Evolutionary conservation across 208 protist species (phyloP).

Genomic region (Trichomonas vaginalis): DNA sequence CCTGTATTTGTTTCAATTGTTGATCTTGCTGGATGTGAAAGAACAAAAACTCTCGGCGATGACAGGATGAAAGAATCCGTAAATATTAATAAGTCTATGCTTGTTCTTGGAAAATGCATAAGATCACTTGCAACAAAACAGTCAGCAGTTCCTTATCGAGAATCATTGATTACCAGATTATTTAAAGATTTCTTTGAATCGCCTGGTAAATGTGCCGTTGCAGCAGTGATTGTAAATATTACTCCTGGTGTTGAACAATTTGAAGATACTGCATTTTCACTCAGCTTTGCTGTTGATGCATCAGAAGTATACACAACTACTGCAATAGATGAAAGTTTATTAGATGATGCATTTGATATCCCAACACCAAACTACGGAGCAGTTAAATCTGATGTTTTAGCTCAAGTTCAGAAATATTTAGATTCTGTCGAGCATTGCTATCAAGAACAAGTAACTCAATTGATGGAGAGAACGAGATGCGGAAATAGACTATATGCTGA

Average conservation of each 20-base stretch:
- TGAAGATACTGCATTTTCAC: background rate
- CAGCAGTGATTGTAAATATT: background rate
- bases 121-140: background rate
- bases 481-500: background rate
- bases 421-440: background rate
- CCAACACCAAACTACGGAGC: background rate
- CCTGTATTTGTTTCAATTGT: background rate
- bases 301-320: background rate
- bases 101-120: background rate
- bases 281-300: background rate
- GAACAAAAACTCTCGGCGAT: background rate
- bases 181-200: background rate
- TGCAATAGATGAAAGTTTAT: background rate
- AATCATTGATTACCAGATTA: background rate
- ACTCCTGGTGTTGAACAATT: background rate
- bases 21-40: background rate
- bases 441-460: background rate
- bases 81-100: background rate
- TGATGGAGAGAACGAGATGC: background rate
- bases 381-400: background rate
- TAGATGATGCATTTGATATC: background rate
- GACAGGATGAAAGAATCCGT: background rate
- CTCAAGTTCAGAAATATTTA: background rate
- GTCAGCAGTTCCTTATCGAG: background rate
- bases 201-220: background rate